Evolutionary conservation across 1,139 yeast species (phyloP).

Genomic region (Suhomyces wounanorum): DNA sequence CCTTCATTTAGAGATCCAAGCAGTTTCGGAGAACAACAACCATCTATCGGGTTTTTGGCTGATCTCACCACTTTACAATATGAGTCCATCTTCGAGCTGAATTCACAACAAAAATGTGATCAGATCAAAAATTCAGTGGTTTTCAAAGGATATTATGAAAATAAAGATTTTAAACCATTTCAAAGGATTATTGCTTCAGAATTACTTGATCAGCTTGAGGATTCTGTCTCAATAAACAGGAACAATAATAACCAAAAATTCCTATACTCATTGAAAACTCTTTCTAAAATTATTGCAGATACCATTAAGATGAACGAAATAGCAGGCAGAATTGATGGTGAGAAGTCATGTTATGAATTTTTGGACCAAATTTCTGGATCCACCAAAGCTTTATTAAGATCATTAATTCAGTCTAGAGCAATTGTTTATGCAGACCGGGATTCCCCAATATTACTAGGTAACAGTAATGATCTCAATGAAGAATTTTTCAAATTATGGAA

Average conservation of each 20-base stretch:
- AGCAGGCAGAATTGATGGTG: conserved; percentile 48
- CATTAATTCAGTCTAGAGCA: conserved; percentile 39
- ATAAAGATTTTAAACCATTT: conserved; percentile 3
- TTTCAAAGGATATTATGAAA: conserved; percentile 13
- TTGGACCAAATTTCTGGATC: conserved; percentile 37
- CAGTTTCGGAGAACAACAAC: conserved; percentile 19
- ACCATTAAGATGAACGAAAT: conserved; percentile 61
- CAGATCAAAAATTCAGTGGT: conserved; percentile 15
- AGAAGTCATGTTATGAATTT: conserved; percentile 34
- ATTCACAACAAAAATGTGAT: conserved; percentile 17
- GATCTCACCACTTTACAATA: conserved; percentile 12
- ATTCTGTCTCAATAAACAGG: background rate
- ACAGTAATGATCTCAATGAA: conserved; percentile 16
- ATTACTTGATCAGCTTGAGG: conserved; percentile 8
- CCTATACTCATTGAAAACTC: background rate
- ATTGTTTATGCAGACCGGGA: conserved; percentile 21
- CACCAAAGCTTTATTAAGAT: conserved; percentile 36
- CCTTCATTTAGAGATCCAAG: conserved; percentile 40
- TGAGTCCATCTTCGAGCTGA: conserved; percentile 16
- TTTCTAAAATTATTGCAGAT: conserved; percentile 44
- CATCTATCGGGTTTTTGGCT: background rate
- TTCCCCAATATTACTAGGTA: conserved; percentile 10
- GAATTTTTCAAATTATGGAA: conserved; percentile 31
- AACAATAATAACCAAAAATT: background rate
- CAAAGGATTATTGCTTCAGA: conserved; percentile 7